Evolutionary conservation across 352 stramenopile species (phyloP).

Genomic region (Phytophthora nicotianae): DNA sequence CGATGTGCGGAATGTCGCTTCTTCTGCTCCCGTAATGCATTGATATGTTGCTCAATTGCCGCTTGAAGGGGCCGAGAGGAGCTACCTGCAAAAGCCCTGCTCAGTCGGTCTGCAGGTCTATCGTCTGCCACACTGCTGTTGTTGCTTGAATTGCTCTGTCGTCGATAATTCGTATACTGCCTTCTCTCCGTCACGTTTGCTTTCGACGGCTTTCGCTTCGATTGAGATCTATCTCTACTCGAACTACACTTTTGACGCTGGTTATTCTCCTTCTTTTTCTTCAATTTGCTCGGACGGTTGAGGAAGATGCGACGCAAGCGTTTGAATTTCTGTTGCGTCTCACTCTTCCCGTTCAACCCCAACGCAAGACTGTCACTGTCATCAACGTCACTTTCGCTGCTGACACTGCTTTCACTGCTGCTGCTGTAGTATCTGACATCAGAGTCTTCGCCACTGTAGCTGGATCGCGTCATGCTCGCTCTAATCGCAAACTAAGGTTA

Average conservation of each 20-base stretch:
- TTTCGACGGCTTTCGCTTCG: slow-evolving; percentile 1
- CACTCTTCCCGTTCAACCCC: slow-evolving; percentile 37
- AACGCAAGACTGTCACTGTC: slow-evolving; percentile 23
- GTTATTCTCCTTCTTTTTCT: slow-evolving; percentile 13
- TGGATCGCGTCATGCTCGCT: slow-evolving; percentile 16
- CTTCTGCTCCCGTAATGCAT: slow-evolving; percentile 53
- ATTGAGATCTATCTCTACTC: not conserved
- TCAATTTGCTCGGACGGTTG: slow-evolving; percentile 40
- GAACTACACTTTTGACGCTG: slow-evolving; percentile 7
- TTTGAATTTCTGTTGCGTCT: slow-evolving; percentile 49
- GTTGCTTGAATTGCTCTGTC: slow-evolving; percentile 9
- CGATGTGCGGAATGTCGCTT: slow-evolving; percentile 48
- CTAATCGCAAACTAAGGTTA: not conserved
- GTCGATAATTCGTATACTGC: not conserved
- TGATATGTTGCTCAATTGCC: slow-evolving; percentile 56
- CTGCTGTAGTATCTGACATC: slow-evolving; percentile 12
- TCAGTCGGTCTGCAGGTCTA: not conserved
- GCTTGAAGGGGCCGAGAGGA: slow-evolving; percentile 24
- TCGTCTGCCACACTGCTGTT: slow-evolving; percentile 13
- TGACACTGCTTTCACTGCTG: slow-evolving; percentile 24
- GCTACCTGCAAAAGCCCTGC: not conserved
- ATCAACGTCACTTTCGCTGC: slow-evolving; percentile 21
- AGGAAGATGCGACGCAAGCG: slow-evolving; percentile 74
- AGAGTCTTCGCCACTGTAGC: not conserved
- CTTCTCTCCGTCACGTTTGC: not conserved